Conservation (phyloP, 163 green algal genomes). For the Scenedesmus sp. region DNA sequence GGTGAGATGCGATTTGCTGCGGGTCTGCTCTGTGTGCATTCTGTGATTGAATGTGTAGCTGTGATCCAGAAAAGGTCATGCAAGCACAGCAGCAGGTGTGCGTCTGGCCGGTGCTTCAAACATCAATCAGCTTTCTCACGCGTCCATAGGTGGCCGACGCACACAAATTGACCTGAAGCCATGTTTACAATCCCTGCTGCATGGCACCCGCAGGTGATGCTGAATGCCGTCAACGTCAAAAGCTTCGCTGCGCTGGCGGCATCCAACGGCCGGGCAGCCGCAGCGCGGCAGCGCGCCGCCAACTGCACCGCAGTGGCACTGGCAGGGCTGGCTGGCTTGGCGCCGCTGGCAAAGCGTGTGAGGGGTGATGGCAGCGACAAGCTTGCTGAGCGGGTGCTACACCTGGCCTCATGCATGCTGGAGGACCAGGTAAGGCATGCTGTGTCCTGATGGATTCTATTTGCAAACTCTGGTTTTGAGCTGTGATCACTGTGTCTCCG, state of each 20-base stretch:
- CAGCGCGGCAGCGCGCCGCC: conserved; percentile 24
- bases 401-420: conserved; percentile 68
- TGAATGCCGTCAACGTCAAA: conserved; percentile 38
- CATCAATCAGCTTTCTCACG: no score
- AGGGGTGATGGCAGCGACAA: conserved; percentile 5
- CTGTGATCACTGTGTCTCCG: no score
- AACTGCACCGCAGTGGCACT: conserved; percentile 59
- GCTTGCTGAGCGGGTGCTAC: conserved; percentile 62
- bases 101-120: no score
- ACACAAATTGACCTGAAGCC: no score
- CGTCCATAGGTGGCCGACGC: no score
- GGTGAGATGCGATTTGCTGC: conserved; percentile 21
- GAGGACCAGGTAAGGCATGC: conserved; percentile 53
- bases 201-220: conserved; percentile 40
- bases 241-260: background rate
- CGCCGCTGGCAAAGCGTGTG: conserved; percentile 39
- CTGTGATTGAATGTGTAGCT: background rate
- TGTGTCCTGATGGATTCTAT: no score
- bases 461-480: no score
- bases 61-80: no score
- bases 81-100: no score
- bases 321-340: conserved; percentile 66
- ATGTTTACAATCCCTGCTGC: background rate
- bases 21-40: background rate
- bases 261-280: background rate